Percentiles rank a stretch among this genome's conserved stretches.
Conservation (phyloP, 371 early-diverging fungal species). For the Mucor mucedo region DNA sequence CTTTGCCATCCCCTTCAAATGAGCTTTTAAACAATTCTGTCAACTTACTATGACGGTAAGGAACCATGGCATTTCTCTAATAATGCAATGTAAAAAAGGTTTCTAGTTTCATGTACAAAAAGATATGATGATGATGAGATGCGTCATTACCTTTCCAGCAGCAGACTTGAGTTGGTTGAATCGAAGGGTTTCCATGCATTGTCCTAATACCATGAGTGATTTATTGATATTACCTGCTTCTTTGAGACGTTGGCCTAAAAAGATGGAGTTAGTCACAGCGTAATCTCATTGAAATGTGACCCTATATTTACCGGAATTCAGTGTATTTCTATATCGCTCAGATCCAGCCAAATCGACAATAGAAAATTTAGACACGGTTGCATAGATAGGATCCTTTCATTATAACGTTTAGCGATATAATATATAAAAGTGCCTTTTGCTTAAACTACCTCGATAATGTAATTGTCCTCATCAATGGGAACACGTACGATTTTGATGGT, state of each 20-base stretch:
- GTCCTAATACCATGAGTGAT: conserved; percentile 93
- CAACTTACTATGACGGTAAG: conserved; percentile 73
- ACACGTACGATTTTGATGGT: conserved; percentile 68
- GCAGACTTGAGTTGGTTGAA: conserved; percentile 57
- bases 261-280: background rate
- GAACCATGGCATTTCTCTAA: conserved; percentile 60
- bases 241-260: conserved; percentile 74
- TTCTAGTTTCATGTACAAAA: background rate
- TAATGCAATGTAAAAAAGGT: background rate
- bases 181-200: conserved; percentile 74
- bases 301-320: conserved; percentile 58
- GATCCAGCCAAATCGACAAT: conserved; percentile 98
- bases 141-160: conserved; percentile 40
- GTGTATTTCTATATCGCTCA: conserved; percentile 87
- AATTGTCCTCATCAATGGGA: conserved; percentile 56
- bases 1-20: conserved; percentile 70
- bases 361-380: conserved; percentile 64
- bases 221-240: conserved; percentile 96
- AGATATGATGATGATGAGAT: background rate
- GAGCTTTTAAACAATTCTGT: conserved; percentile 74
- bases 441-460: conserved; percentile 43
- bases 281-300: conserved; percentile 38
- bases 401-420: background rate
- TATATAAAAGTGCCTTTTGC: background rate
- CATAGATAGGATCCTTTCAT: conserved; percentile 36